A percentile compares a stretch with the other conserved stretches of the same genome.
phyloP scores from a whole-genome alignment of 805 yeast genomes.

The Candida odintsovae region DNA sequence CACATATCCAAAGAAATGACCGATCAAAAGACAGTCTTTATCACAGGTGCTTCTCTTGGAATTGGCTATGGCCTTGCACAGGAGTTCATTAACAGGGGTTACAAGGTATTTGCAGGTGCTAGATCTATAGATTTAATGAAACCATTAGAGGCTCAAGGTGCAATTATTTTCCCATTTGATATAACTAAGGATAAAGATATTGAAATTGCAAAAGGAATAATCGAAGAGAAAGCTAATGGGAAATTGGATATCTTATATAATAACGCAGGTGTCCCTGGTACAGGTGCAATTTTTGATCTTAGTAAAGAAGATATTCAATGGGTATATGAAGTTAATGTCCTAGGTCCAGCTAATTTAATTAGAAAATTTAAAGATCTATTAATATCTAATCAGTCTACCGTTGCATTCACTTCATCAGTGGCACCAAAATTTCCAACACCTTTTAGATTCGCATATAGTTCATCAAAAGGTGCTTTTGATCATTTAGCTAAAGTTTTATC shows the following conservation, averaged over 20 bases:
- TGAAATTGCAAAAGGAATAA: slow-evolving; percentile 17
- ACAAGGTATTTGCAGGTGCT: slow-evolving; percentile 31
- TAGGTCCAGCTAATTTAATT: slow-evolving; percentile 33
- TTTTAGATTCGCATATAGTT: slow-evolving; percentile 28
- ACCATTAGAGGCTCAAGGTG: slow-evolving; percentile 27
- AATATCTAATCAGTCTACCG: slow-evolving; percentile 29
- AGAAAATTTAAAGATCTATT: slow-evolving; percentile 28
- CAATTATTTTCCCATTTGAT: slow-evolving; percentile 30
- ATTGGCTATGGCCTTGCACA: slow-evolving; percentile 45
- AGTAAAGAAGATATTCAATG: slow-evolving; percentile 21
- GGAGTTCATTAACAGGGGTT: slow-evolving; percentile 39
- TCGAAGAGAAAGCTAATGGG: slow-evolving; percentile 27
- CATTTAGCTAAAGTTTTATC: slow-evolving; percentile 29
- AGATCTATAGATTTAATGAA: slow-evolving; percentile 26
- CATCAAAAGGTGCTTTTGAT: slow-evolving; percentile 37
- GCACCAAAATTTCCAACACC: slow-evolving; percentile 29
- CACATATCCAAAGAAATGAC: no score
- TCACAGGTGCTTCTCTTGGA: slow-evolving; percentile 58
- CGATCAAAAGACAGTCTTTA: slow-evolving; percentile 37
- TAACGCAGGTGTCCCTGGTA: slow-evolving; percentile 31
- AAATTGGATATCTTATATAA: slow-evolving; percentile 33
- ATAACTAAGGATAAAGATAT: slow-evolving; percentile 28
- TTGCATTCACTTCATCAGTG: slow-evolving; percentile 34
- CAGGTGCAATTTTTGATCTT: slow-evolving; percentile 29
- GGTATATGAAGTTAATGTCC: slow-evolving; percentile 29